A percentile compares a stretch with the other conserved stretches of the same genome.
These are phyloP conservation scores for Fusarium sp. DNA, from an alignment of 2,329 filamentous ascomycete species.

Conservation along the genomic window DNA sequence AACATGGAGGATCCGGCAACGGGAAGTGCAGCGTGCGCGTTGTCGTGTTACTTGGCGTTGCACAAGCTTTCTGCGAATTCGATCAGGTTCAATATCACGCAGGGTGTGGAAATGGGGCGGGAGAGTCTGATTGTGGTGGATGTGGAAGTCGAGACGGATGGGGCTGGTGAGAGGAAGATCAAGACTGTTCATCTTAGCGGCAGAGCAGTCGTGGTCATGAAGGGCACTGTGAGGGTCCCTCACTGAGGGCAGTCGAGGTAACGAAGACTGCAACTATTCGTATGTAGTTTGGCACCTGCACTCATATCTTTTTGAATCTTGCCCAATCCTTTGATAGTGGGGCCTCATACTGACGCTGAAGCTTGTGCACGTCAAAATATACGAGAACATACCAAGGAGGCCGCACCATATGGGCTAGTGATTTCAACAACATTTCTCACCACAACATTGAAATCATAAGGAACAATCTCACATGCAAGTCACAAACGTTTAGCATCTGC, in stretches of 20 bases:
- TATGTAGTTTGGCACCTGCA: accelerated
- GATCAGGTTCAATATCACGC: slow-evolving; percentile 60
- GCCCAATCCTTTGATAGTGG: accelerated
- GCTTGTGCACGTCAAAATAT: too few species aligned
- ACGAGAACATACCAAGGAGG: too few species aligned
- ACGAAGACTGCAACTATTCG: accelerated
- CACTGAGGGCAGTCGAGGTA: not conserved
- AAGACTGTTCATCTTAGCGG: slow-evolving; percentile 23
- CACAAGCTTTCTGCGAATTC: slow-evolving; percentile 37
- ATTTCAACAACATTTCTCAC: accelerated
- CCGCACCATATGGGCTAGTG: too few species aligned
- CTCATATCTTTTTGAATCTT: too few species aligned
- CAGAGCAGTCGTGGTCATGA: slow-evolving; percentile 10
- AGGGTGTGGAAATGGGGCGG: slow-evolving; percentile 73
- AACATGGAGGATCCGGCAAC: slow-evolving; percentile 66
- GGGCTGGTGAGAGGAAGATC: not conserved
- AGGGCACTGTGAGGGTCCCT: not conserved
- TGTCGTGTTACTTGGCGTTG: slow-evolving; percentile 63
- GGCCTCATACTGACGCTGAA: too few species aligned
- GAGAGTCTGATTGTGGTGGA: slow-evolving; percentile 59
- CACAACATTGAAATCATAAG: accelerated
- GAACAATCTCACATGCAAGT: accelerated
- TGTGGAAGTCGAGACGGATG: slow-evolving; percentile 40
- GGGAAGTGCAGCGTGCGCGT: slow-evolving; percentile 66
- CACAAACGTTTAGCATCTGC: accelerated